Percentiles rank a stretch among this genome's conserved stretches.
phyloP scores from a whole-genome alignment of 73 alveolate genomes.

The Halteria grandinella region DNA sequence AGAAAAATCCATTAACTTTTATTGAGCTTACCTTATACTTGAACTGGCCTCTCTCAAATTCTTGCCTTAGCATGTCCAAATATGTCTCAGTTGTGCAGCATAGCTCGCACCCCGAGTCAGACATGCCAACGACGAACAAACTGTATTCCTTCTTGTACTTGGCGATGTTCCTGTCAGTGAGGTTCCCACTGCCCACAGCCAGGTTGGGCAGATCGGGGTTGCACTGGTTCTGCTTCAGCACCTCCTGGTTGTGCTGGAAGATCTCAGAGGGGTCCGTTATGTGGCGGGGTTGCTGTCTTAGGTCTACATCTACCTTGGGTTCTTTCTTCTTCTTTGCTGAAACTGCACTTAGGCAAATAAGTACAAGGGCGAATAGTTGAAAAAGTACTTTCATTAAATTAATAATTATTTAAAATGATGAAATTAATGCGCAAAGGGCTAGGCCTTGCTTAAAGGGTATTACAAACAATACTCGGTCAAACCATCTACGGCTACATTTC shows the following conservation, averaged over 20 bases:
- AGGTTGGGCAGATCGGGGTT: conserved; percentile 36
- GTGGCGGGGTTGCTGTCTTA: too few species aligned
- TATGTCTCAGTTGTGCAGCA: conserved; percentile 58
- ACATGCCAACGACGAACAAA: conserved; percentile 48
- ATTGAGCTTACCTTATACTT: neutral
- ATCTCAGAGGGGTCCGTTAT: too few species aligned
- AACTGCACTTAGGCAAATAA: too few species aligned
- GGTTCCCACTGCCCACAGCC: conserved; percentile 27
- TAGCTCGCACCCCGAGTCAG: conserved; percentile 47
- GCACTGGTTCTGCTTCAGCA: conserved; percentile 11
- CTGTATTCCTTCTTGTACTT: conserved; percentile 55
- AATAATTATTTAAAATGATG: conserved; percentile 15
- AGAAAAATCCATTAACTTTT: neutral
- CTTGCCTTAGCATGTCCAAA: neutral
- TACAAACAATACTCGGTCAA: conserved; percentile 12
- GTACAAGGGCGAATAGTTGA: too few species aligned
- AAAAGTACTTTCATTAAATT: too few species aligned
- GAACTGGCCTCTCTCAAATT: conserved; percentile 7
- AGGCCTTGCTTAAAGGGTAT: neutral
- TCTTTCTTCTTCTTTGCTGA: too few species aligned
- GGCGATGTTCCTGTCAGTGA: neutral
- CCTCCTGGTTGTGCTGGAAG: too few species aligned
- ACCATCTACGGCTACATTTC: neutral
- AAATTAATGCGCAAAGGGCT: conserved; percentile 20
- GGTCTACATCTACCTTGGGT: too few species aligned